Evolutionary conservation across 2,329 filamentous ascomycete species (phyloP), one percentile per base, ranked within the genome.

Genomic region (Microcyclospora tardicrescens): DNA sequence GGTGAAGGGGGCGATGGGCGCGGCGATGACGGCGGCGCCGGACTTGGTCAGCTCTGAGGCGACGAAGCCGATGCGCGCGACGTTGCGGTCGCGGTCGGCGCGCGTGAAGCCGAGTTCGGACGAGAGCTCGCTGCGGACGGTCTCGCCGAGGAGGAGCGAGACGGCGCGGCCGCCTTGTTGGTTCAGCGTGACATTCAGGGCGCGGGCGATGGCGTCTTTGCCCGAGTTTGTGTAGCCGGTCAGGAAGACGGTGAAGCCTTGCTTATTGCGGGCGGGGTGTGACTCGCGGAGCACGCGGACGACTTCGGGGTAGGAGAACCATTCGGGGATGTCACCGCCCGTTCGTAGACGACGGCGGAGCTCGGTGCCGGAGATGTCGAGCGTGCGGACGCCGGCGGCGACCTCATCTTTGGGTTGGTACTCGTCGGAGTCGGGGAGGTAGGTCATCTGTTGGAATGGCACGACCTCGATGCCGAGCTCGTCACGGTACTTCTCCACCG

Each of bases 261-360:
- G 93, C 58, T 81, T 75, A 54, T 77, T 79, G 51, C 91, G 83
- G 37, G 93, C 78, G 36, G 89, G 91, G 71, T 96, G 91, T 52
- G 89, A 93, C 70, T 98, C 87, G 56, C 91, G 81, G 45, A 98
- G 81, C 36, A 96, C 91, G 64, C 79, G 80, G 66, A 98, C 91
- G 53, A 98, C 91, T 70, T 98, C 91, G 46, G 91, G 89, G 72
- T 98, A 98, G 27, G 91, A 96, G 75, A 98, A 98, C 91, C 91
- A 98, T 66, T 93, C 86, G 52, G 91, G 91, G 54, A 98, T 98
- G 53, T 93, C 85, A 55, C 84, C 84, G 53, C 91, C 91, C 44
- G 82, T 93, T 57, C 82, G 80, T 48, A 98, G 79, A 55, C 91
- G 84, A 58, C 82, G 77, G 58, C 91, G 87, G 57, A 98, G 84